These are phyloP conservation scores for Aspergillus nidulans DNA, from an alignment of 495 filamentous ascomycete genomes.

Conservation along the genomic window DNA sequence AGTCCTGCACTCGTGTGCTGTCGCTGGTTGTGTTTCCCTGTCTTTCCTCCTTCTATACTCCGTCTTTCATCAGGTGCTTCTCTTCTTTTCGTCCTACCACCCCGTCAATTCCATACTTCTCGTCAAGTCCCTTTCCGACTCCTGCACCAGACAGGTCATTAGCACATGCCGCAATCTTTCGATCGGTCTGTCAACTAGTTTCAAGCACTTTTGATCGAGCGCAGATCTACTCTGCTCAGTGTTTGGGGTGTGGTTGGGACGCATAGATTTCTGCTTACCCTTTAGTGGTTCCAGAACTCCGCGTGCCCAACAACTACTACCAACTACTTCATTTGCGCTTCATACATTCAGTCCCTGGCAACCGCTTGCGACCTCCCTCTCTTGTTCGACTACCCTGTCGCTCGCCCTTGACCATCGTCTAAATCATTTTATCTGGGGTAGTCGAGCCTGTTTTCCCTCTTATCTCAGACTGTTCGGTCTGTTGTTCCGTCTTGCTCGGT, in stretches of 20 bases:
- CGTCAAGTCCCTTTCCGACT: neutral
- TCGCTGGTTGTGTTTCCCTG: neutral
- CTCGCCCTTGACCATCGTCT: neutral
- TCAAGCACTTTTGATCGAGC: neutral
- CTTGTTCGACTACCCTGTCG: constrained; percentile 8
- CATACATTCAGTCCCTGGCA: constrained; percentile 33
- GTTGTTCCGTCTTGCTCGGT: constrained; percentile 13
- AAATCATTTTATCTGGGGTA: neutral
- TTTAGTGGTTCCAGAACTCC: constrained; percentile 26
- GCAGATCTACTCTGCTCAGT: constrained; percentile 3
- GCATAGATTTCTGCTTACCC: constrained; percentile 21
- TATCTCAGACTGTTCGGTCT: neutral
- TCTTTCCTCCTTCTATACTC: constrained; percentile 9
- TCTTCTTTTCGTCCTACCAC: constrained; percentile 5
- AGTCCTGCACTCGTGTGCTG: constrained; percentile 9
- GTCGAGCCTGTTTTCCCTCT: neutral
- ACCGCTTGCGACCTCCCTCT: constrained; percentile 24
- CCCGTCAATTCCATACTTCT: constrained; percentile 22
- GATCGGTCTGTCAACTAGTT: neutral
- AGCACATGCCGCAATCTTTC: neutral
- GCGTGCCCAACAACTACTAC: constrained; percentile 3
- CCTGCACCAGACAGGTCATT: neutral
- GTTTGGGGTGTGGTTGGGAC: constrained; percentile 11
- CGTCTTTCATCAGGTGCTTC: neutral
- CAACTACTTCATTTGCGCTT: constrained; percentile 2